Evolutionary conservation across 306 rosid species (phyloP).

Genomic region (Cicer arietinum): DNA sequence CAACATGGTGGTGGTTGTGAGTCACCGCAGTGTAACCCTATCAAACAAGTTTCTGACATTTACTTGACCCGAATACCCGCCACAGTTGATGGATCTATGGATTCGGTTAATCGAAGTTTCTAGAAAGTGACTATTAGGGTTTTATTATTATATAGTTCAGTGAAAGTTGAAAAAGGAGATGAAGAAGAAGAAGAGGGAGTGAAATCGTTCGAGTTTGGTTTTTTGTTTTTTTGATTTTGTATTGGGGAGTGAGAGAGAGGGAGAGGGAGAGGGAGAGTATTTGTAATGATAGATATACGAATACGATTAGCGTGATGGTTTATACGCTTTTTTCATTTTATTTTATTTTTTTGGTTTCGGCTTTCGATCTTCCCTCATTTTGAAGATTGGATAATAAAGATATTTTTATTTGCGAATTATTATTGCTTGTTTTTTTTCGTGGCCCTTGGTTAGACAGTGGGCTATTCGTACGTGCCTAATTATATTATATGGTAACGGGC

Average conservation of each 20-base stretch:
- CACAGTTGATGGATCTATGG: slow-evolving; percentile 78
- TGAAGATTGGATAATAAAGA: slow-evolving; percentile 21
- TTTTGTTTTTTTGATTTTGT: neutral
- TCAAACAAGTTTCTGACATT: slow-evolving; percentile 66
- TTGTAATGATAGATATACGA: slow-evolving; percentile 38
- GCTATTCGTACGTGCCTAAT: neutral
- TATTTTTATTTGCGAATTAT: neutral
- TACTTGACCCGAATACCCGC: slow-evolving; percentile 65
- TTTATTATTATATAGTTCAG: slow-evolving; percentile 52
- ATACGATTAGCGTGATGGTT: slow-evolving; percentile 9
- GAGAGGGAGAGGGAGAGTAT: neutral
- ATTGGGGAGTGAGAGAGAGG: neutral
- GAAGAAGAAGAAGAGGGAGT: slow-evolving; percentile 30
- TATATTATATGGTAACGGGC: neutral
- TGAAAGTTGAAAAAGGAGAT: slow-evolving; percentile 35
- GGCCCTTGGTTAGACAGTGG: neutral
- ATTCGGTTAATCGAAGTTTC: slow-evolving; percentile 50
- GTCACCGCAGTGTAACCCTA: slow-evolving; percentile 49
- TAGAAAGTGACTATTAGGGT: slow-evolving; percentile 65
- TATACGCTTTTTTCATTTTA: neutral
- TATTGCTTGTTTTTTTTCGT: neutral
- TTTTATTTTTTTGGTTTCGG: neutral
- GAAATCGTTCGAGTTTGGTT: slow-evolving; percentile 46
- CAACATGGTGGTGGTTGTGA: slow-evolving; percentile 58
- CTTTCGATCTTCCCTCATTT: neutral